Evolutionary conservation across 768 basidiomycete genomes (phyloP), one percentile per base, ranked within the genome.

Genomic region (Russula brevipes): DNA sequence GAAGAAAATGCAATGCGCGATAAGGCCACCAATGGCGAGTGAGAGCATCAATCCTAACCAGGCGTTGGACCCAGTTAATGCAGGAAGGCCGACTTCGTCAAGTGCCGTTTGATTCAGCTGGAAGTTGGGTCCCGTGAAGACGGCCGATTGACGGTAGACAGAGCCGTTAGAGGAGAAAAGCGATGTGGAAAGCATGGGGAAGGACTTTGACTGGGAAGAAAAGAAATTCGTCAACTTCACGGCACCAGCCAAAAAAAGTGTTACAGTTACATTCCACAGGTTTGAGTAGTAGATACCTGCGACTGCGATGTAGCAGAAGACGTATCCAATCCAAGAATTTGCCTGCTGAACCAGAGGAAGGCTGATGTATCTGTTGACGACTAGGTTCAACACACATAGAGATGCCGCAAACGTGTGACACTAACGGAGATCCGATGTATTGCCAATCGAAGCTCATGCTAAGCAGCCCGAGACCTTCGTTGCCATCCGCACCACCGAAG

Each of bases 381-480:
- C 41, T 17, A 12, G 1, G 14, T 7, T 57, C 31, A 52, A 33
- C 3, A 54, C 31, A 35, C 2, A 60, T 36, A 17, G n/a, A 2
- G 46, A 24, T 24, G 11, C 16, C 7, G 45, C n/a, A 19, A 42
- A 19, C 12, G 36, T n/a, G 6, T 12, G 16, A 3, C n/a, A 68
- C 72, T 19, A 45, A 72, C 68, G 35, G 42, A 16, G 83, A 82
- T 0, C 80, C 80, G 64, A 86, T 83, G 66, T 85, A 85, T 63
- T 85, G 83, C 85, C 85, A 89, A 67, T 88, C 87, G 51, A 88
- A 80, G n/a, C 82, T 82, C 46, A 88, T 61, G 39, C 80, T 82
- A 45, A 84, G 59, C 19, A 88, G 68, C 0, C 87, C 86, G 45
- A 88, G 75, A 0, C 86, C 87, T 71, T 89, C 86, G 67, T 88